A percentile compares a stretch with the other conserved stretches of the same genome.
Evolutionary conservation across 2,329 filamentous ascomycete species (phyloP).

Genomic region (Epichloe gansuensis): DNA sequence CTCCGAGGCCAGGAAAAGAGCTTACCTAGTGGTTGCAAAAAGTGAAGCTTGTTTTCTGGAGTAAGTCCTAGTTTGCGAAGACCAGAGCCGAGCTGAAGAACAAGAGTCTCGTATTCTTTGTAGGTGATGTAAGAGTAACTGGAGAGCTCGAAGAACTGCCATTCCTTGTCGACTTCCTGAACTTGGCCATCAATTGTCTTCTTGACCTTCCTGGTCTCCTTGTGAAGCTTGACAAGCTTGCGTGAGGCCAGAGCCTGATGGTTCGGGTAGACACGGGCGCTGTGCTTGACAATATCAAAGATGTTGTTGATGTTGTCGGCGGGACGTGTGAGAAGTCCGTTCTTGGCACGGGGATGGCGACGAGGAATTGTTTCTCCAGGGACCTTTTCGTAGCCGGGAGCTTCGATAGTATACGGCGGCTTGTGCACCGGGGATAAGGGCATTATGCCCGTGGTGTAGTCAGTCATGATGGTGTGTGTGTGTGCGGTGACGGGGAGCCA

Average conservation of each 20-base stretch:
- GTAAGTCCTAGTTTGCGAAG: conserved; percentile 62
- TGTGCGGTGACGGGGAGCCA: not conserved
- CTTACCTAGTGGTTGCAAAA: conserved; percentile 76
- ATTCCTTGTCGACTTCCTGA: conserved; percentile 75
- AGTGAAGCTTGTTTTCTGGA: conserved; percentile 57
- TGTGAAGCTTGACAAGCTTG: conserved; percentile 63
- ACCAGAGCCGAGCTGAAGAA: conserved; percentile 58
- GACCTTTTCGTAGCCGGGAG: conserved; percentile 52
- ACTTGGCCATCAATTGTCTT: conserved; percentile 76
- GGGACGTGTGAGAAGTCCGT: conserved; percentile 55
- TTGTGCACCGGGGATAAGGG: conserved; percentile 50
- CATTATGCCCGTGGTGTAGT: conserved; percentile 32
- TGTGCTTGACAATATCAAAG: conserved; percentile 64
- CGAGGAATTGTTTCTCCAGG: conserved; percentile 77
- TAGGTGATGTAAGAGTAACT: conserved; percentile 67
- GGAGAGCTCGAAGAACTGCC: conserved; percentile 79
- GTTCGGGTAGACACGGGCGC: conserved; percentile 50
- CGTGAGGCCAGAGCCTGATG: conserved; percentile 58
- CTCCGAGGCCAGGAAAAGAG: not conserved
- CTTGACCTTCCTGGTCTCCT: conserved; percentile 79
- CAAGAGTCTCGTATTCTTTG: conserved; percentile 61
- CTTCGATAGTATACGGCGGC: conserved; percentile 65
- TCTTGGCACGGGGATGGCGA: conserved; percentile 57
- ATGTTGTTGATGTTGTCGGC: conserved; percentile 61
- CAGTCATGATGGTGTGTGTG: conserved; percentile 5